phyloP scores from a whole-genome alignment of 2,329 filamentous ascomycete species.

The Neonectria punicea region DNA sequence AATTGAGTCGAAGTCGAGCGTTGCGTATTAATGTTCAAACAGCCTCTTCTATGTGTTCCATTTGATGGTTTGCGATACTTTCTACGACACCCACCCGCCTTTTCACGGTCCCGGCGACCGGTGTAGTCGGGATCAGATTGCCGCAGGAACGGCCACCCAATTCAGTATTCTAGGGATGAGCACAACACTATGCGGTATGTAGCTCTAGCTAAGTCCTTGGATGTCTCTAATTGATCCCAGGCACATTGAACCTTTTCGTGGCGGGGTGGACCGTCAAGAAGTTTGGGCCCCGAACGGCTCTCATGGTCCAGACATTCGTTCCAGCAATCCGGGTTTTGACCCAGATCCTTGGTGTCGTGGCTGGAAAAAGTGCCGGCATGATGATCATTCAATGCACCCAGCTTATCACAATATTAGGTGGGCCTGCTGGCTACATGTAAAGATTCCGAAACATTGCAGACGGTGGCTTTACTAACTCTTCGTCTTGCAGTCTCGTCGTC shows the following conservation, averaged over 20 bases:
- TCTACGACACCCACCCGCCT: constrained; percentile 68
- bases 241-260: constrained; percentile 63
- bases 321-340: constrained; percentile 71
- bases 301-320: constrained; percentile 71
- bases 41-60: constrained; percentile 73
- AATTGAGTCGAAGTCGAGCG: not conserved
- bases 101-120: constrained; percentile 60
- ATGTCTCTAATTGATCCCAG: not conserved
- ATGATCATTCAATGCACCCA: constrained; percentile 75
- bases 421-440: constrained; percentile 73
- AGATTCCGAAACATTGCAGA: not conserved
- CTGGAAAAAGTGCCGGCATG: constrained; percentile 71
- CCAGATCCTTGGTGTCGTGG: constrained; percentile 72
- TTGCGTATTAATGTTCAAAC: constrained; percentile 2
- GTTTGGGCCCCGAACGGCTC: constrained; percentile 70
- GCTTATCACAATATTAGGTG: constrained; percentile 74
- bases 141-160: constrained; percentile 71
- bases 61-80: constrained; percentile 77
- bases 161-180: constrained; percentile 73
- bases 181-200: constrained; percentile 71
- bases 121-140: constrained; percentile 70
- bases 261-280: constrained; percentile 74
- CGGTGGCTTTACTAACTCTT: not conserved
- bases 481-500: constrained; percentile 63
- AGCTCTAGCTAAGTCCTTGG: fast-evolving